These are phyloP conservation scores for Aureobasidium sp. DNA, from an alignment of 2,329 filamentous ascomycete genomes.

Conservation along the genomic window DNA sequence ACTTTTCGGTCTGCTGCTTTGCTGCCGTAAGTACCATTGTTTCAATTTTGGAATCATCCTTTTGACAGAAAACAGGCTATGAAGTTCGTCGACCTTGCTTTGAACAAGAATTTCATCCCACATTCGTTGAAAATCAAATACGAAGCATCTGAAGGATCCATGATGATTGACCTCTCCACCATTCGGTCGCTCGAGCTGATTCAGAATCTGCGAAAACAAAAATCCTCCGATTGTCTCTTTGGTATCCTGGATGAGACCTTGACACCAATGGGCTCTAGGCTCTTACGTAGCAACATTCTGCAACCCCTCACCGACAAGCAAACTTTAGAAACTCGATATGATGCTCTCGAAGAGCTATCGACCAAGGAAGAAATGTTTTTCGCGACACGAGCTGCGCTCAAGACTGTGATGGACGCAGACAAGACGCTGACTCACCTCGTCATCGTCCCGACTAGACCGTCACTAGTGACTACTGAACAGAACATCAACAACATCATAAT, in stretches of 20 bases:
- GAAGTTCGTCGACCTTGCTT: slow-evolving; percentile 68
- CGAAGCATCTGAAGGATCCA: slow-evolving; percentile 79
- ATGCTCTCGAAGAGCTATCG: slow-evolving; percentile 76
- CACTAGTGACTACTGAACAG: slow-evolving; percentile 65
- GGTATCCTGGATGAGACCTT: slow-evolving; percentile 77
- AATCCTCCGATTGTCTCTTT: slow-evolving; percentile 75
- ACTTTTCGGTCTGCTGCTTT: slow-evolving; percentile 77
- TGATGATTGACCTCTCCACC: slow-evolving; percentile 91
- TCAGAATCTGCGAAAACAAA: slow-evolving; percentile 71
- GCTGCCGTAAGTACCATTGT: slow-evolving; percentile 58
- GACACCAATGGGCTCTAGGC: slow-evolving; percentile 81
- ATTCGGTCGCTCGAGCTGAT: slow-evolving; percentile 83
- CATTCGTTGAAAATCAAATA: slow-evolving; percentile 82
- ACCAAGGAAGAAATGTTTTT: slow-evolving; percentile 80
- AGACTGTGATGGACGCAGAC: slow-evolving; percentile 71
- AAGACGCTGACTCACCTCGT: slow-evolving; percentile 77
- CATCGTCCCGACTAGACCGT: slow-evolving; percentile 59
- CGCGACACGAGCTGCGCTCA: slow-evolving; percentile 67
- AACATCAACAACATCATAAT: slow-evolving; percentile 81
- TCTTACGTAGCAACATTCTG: slow-evolving; percentile 77
- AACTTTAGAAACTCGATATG: slow-evolving; percentile 66
- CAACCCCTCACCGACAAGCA: slow-evolving; percentile 72
- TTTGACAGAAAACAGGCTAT: slow-evolving; percentile 52
- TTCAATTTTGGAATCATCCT: background rate
- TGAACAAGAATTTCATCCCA: slow-evolving; percentile 61